Percentiles rank a stretch among this genome's conserved stretches.
Evolutionary conservation across 176 grass and related monocot species (phyloP).

Genomic region (Cocos nucifera): DNA sequence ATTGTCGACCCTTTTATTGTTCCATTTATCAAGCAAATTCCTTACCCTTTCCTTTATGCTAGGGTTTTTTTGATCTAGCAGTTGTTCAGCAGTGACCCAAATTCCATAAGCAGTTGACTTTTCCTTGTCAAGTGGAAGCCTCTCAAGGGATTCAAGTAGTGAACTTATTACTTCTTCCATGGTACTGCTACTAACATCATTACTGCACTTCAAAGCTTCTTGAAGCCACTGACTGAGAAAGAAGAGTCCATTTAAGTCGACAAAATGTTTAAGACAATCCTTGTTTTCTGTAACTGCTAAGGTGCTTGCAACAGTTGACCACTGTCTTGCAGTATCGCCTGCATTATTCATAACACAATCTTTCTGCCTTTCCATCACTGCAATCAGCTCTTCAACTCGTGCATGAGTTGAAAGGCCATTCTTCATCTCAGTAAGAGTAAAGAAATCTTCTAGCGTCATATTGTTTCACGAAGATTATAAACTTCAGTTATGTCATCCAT

Average conservation of each 20-base stretch:
- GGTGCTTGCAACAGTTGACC: constrained; percentile 24
- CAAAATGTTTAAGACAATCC: constrained; percentile 49
- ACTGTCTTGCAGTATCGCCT: constrained; percentile 43
- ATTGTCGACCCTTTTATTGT: constrained; percentile 2
- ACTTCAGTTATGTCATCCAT: too few species aligned
- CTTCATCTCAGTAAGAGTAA: constrained; percentile 66
- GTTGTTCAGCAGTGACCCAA: constrained; percentile 28
- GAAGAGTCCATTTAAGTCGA: constrained; percentile 42
- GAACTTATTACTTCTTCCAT: constrained; percentile 34
- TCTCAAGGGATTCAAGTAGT: constrained; percentile 35
- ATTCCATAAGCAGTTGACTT: constrained; percentile 31
- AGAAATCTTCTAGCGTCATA: constrained; percentile 56
- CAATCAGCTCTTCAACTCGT: constrained; percentile 40
- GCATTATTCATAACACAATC: constrained; percentile 16
- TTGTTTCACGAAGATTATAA: not conserved
- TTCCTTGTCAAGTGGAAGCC: constrained; percentile 25
- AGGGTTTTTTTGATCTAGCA: constrained; percentile 29
- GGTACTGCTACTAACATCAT: constrained; percentile 9
- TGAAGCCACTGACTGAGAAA: constrained; percentile 61
- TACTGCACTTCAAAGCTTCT: constrained; percentile 33
- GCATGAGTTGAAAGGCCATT: constrained; percentile 48
- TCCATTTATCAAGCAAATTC: constrained; percentile 40
- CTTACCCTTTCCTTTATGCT: constrained; percentile 44
- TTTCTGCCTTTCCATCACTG: constrained; percentile 43
- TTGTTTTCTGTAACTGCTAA: constrained; percentile 35